Percentiles rank a stretch among this genome's conserved stretches.
Conservation (phyloP, 2,329 filamentous ascomycete species). For the Parascedosporium putredinis region DNA sequence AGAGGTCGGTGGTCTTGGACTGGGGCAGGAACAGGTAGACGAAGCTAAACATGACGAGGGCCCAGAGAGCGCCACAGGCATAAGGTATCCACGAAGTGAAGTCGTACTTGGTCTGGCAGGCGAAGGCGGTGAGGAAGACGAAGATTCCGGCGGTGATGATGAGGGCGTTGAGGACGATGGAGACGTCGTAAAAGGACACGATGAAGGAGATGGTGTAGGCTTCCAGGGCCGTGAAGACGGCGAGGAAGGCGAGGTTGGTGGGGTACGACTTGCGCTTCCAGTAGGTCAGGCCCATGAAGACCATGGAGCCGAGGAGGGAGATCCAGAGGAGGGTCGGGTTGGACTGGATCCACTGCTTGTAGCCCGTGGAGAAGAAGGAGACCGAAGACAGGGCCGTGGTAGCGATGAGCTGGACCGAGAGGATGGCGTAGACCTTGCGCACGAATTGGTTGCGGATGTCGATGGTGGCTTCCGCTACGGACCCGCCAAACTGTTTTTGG, state of each 20-base stretch:
- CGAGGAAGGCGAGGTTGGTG: constrained; percentile 85
- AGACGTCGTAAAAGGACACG: constrained; percentile 77
- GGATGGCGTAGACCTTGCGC: constrained; percentile 94
- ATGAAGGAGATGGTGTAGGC: constrained; percentile 90
- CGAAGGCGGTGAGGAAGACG: constrained; percentile 71
- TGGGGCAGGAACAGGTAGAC: constrained; percentile 83
- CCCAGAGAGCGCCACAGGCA: constrained; percentile 83
- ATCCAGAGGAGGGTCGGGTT: constrained; percentile 78
- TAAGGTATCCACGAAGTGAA: constrained; percentile 97
- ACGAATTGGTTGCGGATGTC: constrained; percentile 96
- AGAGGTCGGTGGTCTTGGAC: constrained; percentile 69
- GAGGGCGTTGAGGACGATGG: constrained; percentile 81
- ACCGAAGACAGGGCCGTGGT: constrained; percentile 72
- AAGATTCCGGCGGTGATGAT: constrained; percentile 80
- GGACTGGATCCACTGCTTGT: constrained; percentile 78
- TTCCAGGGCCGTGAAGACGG: constrained; percentile 81
- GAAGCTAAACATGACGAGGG: constrained; percentile 83
- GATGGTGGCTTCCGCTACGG: constrained; percentile 84
- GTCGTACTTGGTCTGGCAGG: constrained; percentile 96
- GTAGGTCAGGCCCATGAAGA: constrained; percentile 77
- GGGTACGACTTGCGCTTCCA: constrained; percentile 96
- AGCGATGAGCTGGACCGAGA: constrained; percentile 85
- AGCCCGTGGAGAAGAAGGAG: constrained; percentile 72
- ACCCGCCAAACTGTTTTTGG: constrained; percentile 68
- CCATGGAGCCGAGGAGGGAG: constrained; percentile 73